These are phyloP conservation scores for Tylopilus balloui DNA, from an alignment of 768 basidiomycete genomes.

Conservation along the genomic window DNA sequence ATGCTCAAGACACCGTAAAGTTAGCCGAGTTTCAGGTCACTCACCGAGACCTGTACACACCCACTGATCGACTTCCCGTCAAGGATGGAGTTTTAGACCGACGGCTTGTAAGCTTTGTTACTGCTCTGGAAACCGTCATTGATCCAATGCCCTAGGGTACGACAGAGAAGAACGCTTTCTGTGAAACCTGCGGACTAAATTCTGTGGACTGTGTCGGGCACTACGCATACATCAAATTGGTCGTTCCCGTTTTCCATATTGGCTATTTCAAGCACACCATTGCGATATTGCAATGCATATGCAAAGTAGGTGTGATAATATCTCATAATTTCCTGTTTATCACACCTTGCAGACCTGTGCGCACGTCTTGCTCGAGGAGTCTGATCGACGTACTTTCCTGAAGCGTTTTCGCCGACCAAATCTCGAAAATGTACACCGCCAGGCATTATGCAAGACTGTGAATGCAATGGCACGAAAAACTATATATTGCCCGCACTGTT, in stretches of 20 bases:
- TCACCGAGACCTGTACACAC: conserved; percentile 85
- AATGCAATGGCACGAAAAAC: conserved; percentile 85
- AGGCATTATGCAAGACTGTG: conserved; percentile 76
- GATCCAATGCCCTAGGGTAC: conserved; percentile 63
- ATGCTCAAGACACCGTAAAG: conserved; percentile 92
- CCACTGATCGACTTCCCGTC: conserved; percentile 77
- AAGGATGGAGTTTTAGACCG: conserved; percentile 91
- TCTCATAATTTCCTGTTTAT: background rate
- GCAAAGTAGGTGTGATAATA: conserved; percentile 59
- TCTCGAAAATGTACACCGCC: conserved; percentile 90
- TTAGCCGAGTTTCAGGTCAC: conserved; percentile 96
- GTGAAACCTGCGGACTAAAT: conserved; percentile 91
- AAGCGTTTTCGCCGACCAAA: conserved; percentile 87
- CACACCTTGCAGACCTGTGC: conserved; percentile 70
- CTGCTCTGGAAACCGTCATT: background rate
- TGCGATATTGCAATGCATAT: conserved; percentile 89
- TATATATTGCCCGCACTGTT: conserved; percentile 89
- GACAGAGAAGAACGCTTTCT: conserved; percentile 86
- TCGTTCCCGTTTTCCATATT: conserved; percentile 96
- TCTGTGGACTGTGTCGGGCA: conserved; percentile 96
- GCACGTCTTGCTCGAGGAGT: conserved; percentile 82
- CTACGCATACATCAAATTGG: conserved; percentile 97
- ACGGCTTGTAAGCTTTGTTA: conserved; percentile 59
- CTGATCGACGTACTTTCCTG: conserved; percentile 78
- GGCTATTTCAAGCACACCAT: conserved; percentile 98